Percentiles rank a stretch among this genome's conserved stretches.
phyloP scores from a whole-genome alignment of 2,329 filamentous ascomycete genomes.

The Ophiostoma novo-ulmi region DNA sequence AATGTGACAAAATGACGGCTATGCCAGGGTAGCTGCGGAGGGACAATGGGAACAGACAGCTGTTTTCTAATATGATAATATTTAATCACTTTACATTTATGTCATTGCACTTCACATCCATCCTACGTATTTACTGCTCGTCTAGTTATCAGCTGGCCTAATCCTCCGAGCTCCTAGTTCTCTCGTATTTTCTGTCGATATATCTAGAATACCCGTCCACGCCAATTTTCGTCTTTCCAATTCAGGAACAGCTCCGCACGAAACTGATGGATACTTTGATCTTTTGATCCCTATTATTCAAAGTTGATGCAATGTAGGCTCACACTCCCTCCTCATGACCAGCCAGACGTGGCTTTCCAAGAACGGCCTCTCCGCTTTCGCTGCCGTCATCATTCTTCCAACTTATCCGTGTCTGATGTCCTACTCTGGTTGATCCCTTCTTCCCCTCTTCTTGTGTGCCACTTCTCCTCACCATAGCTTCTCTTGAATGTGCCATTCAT shows the following conservation, averaged over 20 bases:
- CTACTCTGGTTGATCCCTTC: background rate
- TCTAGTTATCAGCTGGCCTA: background rate
- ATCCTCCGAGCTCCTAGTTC: background rate
- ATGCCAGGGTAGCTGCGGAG: background rate
- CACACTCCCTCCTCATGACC: background rate
- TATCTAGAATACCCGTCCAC: background rate
- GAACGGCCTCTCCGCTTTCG: constrained; percentile 6
- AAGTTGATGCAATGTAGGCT: no score
- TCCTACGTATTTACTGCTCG: background rate
- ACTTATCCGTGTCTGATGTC: background rate
- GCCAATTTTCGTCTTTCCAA: background rate
- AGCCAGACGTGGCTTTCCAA: background rate
- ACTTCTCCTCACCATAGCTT: background rate
- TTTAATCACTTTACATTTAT: background rate
- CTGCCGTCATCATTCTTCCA: constrained; percentile 1
- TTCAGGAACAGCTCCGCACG: background rate
- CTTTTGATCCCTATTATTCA: no score
- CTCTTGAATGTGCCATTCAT: background rate
- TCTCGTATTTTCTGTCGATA: background rate
- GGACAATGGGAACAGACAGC: background rate
- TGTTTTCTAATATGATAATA: background rate
- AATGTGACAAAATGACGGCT: background rate
- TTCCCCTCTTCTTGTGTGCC: background rate
- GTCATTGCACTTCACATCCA: background rate
- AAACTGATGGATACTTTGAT: background rate